Base-by-base conservation (phyloP, 1,284 basidiomycete species). In the Cryptococcus maquisensis region DNA sequence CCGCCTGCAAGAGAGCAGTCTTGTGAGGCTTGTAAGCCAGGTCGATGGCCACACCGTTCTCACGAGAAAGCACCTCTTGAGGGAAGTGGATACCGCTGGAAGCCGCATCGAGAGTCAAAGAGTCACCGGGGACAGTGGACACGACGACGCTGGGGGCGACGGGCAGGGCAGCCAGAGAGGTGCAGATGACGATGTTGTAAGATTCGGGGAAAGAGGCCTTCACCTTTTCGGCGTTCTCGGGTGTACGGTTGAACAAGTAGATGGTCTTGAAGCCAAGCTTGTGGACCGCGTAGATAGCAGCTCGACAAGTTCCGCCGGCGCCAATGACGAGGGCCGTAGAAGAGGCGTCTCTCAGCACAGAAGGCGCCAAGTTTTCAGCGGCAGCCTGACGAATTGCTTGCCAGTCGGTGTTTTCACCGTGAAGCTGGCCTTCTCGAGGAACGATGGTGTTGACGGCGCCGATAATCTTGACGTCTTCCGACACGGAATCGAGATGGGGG, bases 331-430 rank as follows among this genome's bases (percentile, higher is more conserved):
- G 80, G 10, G 81, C 86, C 0, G 83, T 80, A 15, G 82, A 74
- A 63, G 66, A 3, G 72, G 62, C 32, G 77, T 66, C 18, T 21
- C 43, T 43, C 24, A 63, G 54, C 8, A 37, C 51, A 16, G 43
- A 57, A 35, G 70, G 57, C 23, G 63, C 49, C 36, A 79, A 80
- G 54, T 73, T 71, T 46, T 59, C 56, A 38, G 56, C 54, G 8
- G 77, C 75, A 44, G 83, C 81, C 20, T 84, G 79, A 24, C 80
- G 80, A 62, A 97, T 94, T 0, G 90, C 93, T 48, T 87, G 75
- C 86, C 91, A 96, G 71, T 96, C 93, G 0, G 92, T 95, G 76
- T 97, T 97, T 68, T 96, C 91, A 1, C 94, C 93, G 48, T 83
- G 79, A 28, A 97, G 78, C 23, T 79, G 74, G 2, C 75, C 69